Percentiles rank a stretch among this genome's conserved stretches.
Evolutionary conservation across 768 basidiomycete species (phyloP).

Genomic region (Macrolepiota fuliginosa): DNA sequence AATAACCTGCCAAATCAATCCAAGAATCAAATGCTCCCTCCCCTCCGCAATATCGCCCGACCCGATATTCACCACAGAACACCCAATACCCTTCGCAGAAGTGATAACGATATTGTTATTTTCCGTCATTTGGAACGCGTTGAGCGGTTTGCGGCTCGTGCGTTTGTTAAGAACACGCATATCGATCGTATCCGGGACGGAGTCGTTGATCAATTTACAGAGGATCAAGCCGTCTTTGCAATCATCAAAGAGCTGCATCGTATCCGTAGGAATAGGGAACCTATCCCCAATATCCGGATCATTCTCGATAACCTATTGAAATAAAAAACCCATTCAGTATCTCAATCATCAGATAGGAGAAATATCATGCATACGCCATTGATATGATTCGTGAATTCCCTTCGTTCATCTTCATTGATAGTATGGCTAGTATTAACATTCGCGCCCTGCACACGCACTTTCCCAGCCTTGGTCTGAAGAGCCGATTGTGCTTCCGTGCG

Average conservation of each 20-base stretch:
- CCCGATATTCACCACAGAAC: constrained; percentile 98
- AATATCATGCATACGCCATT: constrained; percentile 65
- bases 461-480: constrained; percentile 71
- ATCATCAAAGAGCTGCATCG: constrained; percentile 99
- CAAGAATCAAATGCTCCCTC: constrained; percentile 93
- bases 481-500: constrained; percentile 46
- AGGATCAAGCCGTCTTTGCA: constrained; percentile 94
- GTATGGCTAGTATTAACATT: constrained; percentile 96
- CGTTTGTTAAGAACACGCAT: constrained; percentile 96
- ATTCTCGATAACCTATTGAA: constrained; percentile 78
- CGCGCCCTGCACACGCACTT: constrained; percentile 91
- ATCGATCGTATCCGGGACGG: constrained; percentile 99
- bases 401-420: constrained; percentile 93
- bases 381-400: constrained; percentile 98
- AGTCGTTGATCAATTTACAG: constrained; percentile 98
- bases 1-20: constrained; percentile 99
- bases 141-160: constrained; percentile 74
- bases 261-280: constrained; percentile 91
- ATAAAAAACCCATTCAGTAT: constrained; percentile 8
- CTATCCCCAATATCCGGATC: constrained; percentile 81
- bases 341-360: not conserved
- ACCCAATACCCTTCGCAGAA: constrained; percentile 96
- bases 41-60: constrained; percentile 91
- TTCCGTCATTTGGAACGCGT: constrained; percentile 99
- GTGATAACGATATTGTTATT: constrained; percentile 99